Percentiles rank a stretch among this genome's conserved stretches.
Evolutionary conservation across 345 rosid species (phyloP).

Genomic region (Sonneratia alba): DNA sequence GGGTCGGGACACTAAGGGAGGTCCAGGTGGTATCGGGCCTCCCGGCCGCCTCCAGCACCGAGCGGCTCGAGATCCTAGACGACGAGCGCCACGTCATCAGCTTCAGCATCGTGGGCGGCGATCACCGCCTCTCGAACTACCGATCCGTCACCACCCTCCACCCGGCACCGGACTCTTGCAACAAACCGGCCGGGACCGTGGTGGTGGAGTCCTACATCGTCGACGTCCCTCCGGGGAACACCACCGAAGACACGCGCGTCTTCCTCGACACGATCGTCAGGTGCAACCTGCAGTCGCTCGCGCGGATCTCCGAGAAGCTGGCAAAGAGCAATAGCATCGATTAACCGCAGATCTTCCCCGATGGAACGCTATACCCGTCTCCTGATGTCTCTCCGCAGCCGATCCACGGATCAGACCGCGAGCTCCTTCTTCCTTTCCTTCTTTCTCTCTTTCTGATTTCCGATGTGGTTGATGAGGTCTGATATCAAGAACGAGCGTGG

Average conservation of each 20-base stretch:
- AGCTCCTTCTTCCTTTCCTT: too few relatives aligned
- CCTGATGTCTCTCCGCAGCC: not conserved
- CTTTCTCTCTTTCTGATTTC: not conserved
- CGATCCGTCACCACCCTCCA: constrained; percentile 75
- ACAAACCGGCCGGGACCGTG: constrained; percentile 25
- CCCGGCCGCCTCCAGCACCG: constrained; percentile 71
- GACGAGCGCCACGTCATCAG: constrained; percentile 67
- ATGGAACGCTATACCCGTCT: not conserved
- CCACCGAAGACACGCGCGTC: constrained; percentile 62
- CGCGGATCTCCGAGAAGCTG: constrained; percentile 49
- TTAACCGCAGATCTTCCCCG: not conserved
- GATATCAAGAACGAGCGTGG: not conserved
- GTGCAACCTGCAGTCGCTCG: constrained; percentile 80
- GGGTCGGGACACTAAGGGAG: constrained; percentile 61
- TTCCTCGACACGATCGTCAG: constrained; percentile 73
- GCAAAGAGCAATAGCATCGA: constrained; percentile 5
- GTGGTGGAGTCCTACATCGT: constrained; percentile 83
- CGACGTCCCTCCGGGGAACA: constrained; percentile 72
- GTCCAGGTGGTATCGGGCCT: constrained; percentile 74
- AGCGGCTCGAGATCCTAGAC: constrained; percentile 76
- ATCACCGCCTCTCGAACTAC: constrained; percentile 67
- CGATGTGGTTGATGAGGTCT: not conserved
- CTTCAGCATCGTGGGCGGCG: constrained; percentile 84
- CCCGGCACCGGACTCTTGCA: constrained; percentile 18
- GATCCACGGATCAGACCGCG: too few relatives aligned